Base-by-base conservation (phyloP, 805 yeast species). In the Candida sakaeoensis region DNA sequence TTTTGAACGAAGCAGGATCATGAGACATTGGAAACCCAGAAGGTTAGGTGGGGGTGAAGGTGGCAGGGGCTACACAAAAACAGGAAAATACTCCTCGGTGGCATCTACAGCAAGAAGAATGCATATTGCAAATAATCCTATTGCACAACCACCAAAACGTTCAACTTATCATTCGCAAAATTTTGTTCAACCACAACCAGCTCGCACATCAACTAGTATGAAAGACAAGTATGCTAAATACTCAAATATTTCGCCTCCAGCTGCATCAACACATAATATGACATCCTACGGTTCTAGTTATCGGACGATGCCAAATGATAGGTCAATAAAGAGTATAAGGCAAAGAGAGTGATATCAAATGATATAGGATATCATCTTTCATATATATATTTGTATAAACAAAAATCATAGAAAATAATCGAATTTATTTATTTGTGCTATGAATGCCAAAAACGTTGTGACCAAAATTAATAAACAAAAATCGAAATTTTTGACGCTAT, bases 31-130 rank as follows among this genome's bases (percentile, higher is more conserved):
- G 84, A 73, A 70, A 40, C 93, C 95, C 0, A 56, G 84, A 50
- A 58, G 91, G 43, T 65, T 91, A 2, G 96, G 96, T 1, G 97
- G 97, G 3, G 97, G 97, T 0, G 60, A 85, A n/a, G 97, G 97
- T 3, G 96, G 96, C 1, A 68, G 93, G 40, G 79, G 80, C 37
- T 80, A 80, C 53, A 70, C 79, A 2, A 65, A 59, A 43, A 55
- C 62, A 3, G 57, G 53, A 26, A 33, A 41, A 25, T 27, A 18
- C 12, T 41, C 48, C 4, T 64, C 72, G 3, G 70, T 71, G 2
- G 70, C 72, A 28, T 60, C 63, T 3, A 51, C 57, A 43, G 60
- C 58, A 2, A 47, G 63, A 50, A 53, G 61, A 33, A 41, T 60
- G 30, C 22, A 52, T 40, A 37, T 51, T 15, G 46, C 48, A 6